These are phyloP conservation scores for Psidium friedrichsthalianum DNA, from an alignment of 345 rosid species.

Conservation along the genomic window DNA sequence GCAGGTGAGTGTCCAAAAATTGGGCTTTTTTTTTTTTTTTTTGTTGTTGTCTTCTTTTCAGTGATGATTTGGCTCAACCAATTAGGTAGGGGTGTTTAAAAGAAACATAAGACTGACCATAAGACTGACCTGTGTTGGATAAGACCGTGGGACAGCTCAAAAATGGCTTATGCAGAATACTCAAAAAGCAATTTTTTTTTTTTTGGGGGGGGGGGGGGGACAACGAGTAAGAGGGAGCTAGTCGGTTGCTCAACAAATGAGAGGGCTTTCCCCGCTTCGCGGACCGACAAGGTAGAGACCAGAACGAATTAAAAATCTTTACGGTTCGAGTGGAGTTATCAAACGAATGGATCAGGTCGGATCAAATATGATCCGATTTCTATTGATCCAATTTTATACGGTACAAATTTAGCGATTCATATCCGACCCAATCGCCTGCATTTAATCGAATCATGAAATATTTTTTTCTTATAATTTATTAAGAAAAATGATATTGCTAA, in stretches of 20 bases:
- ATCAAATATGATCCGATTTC: too few relatives aligned
- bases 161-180: too few relatives aligned
- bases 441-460: too few relatives aligned
- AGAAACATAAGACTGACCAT: not conserved
- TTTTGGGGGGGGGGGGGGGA: too few relatives aligned
- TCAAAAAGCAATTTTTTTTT: not conserved
- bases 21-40: too few relatives aligned
- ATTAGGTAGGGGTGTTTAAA: not conserved
- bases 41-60: not conserved
- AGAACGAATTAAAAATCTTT: not conserved
- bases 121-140: not conserved
- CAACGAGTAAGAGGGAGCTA: not conserved
- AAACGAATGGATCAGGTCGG: too few relatives aligned
- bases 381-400: too few relatives aligned
- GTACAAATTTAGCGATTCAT: too few relatives aligned
- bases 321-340: not conserved
- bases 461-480: too few relatives aligned
- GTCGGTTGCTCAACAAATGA: not conserved
- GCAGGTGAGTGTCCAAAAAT: not conserved
- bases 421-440: too few relatives aligned
- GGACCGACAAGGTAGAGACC: rapidly evolving
- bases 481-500: too few relatives aligned
- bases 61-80: not conserved
- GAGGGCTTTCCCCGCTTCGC: too few relatives aligned
- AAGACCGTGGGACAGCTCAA: not conserved